phyloP scores from a whole-genome alignment of 2,329 filamentous ascomycete species.

The Trichophyton benhamiae region DNA sequence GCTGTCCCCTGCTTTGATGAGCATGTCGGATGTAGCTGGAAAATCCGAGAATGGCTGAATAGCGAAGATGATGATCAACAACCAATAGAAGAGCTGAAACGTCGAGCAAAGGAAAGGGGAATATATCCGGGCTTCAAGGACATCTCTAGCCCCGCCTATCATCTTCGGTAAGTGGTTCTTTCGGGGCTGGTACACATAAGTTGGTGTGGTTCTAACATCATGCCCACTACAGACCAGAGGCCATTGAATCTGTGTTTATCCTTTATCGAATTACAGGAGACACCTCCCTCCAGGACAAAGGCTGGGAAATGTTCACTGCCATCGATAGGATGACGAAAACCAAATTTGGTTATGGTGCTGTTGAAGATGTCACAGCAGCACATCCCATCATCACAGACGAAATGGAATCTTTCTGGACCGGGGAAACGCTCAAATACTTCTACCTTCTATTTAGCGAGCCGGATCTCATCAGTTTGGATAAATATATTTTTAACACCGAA shows the following conservation, averaged over 20 bases:
- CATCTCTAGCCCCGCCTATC: constrained; percentile 10
- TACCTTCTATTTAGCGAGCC: constrained; percentile 67
- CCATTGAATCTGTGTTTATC: constrained; percentile 79
- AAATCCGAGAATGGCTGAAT: constrained; percentile 9
- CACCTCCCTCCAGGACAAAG: constrained; percentile 60
- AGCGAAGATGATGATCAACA: constrained; percentile 6
- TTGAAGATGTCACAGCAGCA: constrained; percentile 15
- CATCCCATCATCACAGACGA: constrained; percentile 33
- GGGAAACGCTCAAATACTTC: constrained; percentile 87
- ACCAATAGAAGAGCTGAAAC: constrained; percentile 5
- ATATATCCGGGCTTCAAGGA: constrained; percentile 10
- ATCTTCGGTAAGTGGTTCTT: constrained; percentile 10
- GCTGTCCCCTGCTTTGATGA: constrained; percentile 29
- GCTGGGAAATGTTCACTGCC: constrained; percentile 73
- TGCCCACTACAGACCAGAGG: constrained; percentile 56
- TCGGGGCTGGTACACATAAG: background rate
- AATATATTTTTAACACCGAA: constrained; percentile 52
- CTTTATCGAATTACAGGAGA: constrained; percentile 85
- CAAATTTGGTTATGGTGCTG: constrained; percentile 51
- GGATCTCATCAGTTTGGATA: constrained; percentile 52
- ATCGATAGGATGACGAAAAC: constrained; percentile 56
- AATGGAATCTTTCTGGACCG: constrained; percentile 86
- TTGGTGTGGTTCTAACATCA: constrained; percentile 50
- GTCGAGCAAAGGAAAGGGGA: constrained; percentile 6
- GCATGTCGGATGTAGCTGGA: constrained; percentile 9